Conservation (phyloP, 306 rosid genomes). For the Begonia masoniana region DNA sequence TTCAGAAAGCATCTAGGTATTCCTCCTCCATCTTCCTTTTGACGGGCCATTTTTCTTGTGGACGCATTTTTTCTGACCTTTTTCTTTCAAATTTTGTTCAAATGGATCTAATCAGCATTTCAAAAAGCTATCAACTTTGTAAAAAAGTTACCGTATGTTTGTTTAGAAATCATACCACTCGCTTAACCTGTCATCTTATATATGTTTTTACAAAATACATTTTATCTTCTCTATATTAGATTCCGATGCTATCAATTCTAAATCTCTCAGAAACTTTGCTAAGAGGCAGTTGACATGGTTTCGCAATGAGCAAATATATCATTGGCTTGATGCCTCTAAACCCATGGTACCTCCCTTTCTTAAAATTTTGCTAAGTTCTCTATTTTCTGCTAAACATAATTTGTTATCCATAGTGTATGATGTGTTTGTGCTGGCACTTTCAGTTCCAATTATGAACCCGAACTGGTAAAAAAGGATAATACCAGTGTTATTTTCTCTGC, state of each 20-base stretch:
- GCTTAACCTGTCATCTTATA: too few relatives aligned
- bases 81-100: too few relatives aligned
- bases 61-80: too few relatives aligned
- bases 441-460: too few relatives aligned
- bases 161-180: too few relatives aligned
- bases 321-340: slow-evolving; percentile 91
- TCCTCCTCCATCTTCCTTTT: background rate
- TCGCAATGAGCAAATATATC: slow-evolving; percentile 71
- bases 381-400: background rate
- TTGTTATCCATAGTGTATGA: background rate
- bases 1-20: slow-evolving; percentile 87
- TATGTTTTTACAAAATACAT: too few relatives aligned
- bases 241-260: background rate
- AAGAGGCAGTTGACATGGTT: slow-evolving; percentile 91
- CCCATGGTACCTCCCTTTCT: slow-evolving; percentile 48
- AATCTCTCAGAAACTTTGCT: slow-evolving; percentile 69
- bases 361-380: slow-evolving; percentile 1
- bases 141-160: too few relatives aligned
- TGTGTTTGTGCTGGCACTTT: background rate
- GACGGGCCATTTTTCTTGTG: background rate
- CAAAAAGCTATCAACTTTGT: too few relatives aligned
- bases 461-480: too few relatives aligned
- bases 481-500: too few relatives aligned
- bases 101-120: too few relatives aligned
- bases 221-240: too few relatives aligned